Evolutionary conservation across 2,329 filamentous ascomycete genomes (phyloP), one percentile per base, ranked within the genome.

Genomic region (Tolypocladium endophyticum): DNA sequence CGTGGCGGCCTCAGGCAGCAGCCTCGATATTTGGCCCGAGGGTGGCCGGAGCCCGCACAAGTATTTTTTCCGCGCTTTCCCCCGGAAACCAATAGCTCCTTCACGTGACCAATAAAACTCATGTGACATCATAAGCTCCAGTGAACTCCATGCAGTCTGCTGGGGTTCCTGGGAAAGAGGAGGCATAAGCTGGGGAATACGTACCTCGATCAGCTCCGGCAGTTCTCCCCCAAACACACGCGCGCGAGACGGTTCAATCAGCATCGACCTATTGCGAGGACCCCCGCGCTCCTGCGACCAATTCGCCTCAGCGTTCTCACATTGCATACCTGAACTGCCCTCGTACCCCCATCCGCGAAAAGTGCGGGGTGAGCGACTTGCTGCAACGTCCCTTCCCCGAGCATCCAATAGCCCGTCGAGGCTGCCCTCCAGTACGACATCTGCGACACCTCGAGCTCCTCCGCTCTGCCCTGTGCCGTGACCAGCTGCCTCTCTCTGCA

Each of bases 351-450:
- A 36, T 33, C 58, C 41, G 60, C 54, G 38, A 55, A 61, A 59
- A 61, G 66, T 68, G 66, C 66, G 65, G 66, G 66, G 66, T 66
- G 64, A 62, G 52, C 55, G 41, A 60, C 59, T 47, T 43, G 58
- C 62, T 64, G 64, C 61, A 57, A 62, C 64, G 60, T 59, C 41
- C 59, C 62, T 61, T 58, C 36, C 54, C 38, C 18, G 45, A 57
- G 57, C 64, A 61, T 65, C 67, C 69, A 70, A 72, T 72, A 66
- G 67, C 52, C 63, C 62, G 56, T 64, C 64, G 61, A 62, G 59
- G 60, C 67, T 70, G 63, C 70, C 69, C 70, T 68, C 70, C 69
- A 64, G 63, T 60, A 59, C 58, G 43, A 58, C 58, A n/a, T 47
- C 50, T 57, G 45, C 61, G 45, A 53, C 47, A 55, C 59, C 33